These are phyloP conservation scores for Termitomyces sp. DNA, from an alignment of 768 basidiomycete genomes.

Conservation along the genomic window DNA sequence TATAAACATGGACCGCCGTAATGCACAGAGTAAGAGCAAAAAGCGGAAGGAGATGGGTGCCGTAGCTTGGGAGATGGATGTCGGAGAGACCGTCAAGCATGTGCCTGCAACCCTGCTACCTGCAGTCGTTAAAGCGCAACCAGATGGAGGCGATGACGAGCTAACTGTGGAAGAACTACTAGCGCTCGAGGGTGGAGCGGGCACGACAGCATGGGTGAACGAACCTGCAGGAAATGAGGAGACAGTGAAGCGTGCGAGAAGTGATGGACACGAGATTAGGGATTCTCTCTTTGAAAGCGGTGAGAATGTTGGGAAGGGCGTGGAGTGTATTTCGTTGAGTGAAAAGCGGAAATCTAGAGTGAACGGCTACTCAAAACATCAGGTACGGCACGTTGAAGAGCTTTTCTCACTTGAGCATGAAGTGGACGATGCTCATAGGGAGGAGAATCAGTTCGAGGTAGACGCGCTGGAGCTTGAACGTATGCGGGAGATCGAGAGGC, in stretches of 20 bases:
- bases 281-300: neutral
- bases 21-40: neutral
- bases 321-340: neutral
- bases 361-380: neutral
- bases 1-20: neutral
- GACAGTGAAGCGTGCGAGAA: slow-evolving; percentile 11
- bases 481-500: slow-evolving; percentile 14
- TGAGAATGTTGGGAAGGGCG: neutral
- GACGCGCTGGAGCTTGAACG: slow-evolving; percentile 14
- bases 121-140: neutral
- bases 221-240: neutral
- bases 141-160: slow-evolving; percentile 1
- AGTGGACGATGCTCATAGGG: neutral
- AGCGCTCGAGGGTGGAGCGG: slow-evolving; percentile 4
- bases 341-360: neutral
- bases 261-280: neutral
- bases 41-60: slow-evolving; percentile 6
- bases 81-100: slow-evolving; percentile 13
- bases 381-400: slow-evolving; percentile 2
- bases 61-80: slow-evolving; percentile 12
- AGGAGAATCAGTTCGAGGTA: slow-evolving; percentile 15
- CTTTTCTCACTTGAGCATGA: neutral
- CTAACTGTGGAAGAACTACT: slow-evolving; percentile 16
- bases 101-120: neutral
- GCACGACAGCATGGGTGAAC: slow-evolving; percentile 12